Evolutionary conservation across 1,139 yeast genomes (phyloP).

Genomic region (Protomyces gravidus): DNA sequence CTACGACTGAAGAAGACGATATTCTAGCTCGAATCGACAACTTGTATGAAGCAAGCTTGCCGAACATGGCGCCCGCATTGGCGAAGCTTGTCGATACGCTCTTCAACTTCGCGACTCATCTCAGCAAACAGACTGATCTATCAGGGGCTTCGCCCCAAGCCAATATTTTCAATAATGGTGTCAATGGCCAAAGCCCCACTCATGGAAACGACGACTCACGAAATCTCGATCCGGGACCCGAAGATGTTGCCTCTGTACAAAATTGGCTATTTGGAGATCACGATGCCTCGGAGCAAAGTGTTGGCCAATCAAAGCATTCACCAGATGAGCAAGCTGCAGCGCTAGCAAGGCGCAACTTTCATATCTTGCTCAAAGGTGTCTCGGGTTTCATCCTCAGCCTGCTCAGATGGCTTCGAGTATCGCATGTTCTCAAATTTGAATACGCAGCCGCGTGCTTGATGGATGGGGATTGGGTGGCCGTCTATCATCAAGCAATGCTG

Average conservation of each 20-base stretch:
- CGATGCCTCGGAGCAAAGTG: background rate
- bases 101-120: background rate
- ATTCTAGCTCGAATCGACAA: background rate
- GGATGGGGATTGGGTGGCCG: conserved; percentile 54
- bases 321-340: background rate
- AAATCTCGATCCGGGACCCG: background rate
- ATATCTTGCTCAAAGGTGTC: conserved; percentile 60
- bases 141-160: background rate
- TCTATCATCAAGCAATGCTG: conserved; percentile 21
- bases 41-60: background rate
- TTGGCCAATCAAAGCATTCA: background rate
- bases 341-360: background rate
- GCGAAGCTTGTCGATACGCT: conserved; percentile 1
- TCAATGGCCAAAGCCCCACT: background rate
- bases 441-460: conserved; percentile 66
- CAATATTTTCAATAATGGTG: background rate
- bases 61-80: background rate
- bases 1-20: conserved; percentile 23
- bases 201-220: background rate
- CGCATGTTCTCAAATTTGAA: conserved; percentile 74
- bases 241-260: background rate
- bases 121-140: background rate
- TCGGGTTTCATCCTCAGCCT: conserved; percentile 53
- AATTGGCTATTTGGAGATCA: background rate
- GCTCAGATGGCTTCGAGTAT: conserved; percentile 71